phyloP scores from a whole-genome alignment of 768 basidiomycete genomes.

The Gautieria morchelliformis region DNA sequence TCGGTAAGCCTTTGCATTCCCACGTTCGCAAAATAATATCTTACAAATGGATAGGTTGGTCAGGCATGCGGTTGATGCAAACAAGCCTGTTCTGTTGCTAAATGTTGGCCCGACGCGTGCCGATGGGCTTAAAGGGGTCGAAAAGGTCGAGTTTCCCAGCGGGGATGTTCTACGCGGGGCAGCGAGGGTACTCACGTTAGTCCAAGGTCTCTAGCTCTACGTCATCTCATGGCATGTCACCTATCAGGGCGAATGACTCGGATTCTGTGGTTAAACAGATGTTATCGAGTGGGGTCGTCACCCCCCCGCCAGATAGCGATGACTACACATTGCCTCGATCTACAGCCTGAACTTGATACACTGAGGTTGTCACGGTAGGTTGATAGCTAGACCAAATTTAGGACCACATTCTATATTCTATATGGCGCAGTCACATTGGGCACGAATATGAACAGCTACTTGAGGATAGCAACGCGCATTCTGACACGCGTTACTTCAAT shows the following conservation, averaged over 20 bases:
- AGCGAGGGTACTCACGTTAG: slow-evolving; percentile 52
- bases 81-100: slow-evolving; percentile 72
- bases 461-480: slow-evolving; percentile 9
- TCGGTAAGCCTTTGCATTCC: slow-evolving; percentile 35
- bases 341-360: not conserved
- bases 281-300: slow-evolving; percentile 8
- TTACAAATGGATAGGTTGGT: slow-evolving; percentile 44
- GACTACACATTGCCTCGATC: not conserved
- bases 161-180: slow-evolving; percentile 66
- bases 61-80: slow-evolving; percentile 64
- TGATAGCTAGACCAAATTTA: no score
- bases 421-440: no score
- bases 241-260: not conserved
- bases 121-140: slow-evolving; percentile 51
- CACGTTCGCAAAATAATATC: not conserved
- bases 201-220: slow-evolving; percentile 12
- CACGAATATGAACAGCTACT: slow-evolving; percentile 10
- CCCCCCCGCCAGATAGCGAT: not conserved
- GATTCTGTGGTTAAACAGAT: slow-evolving; percentile 1
- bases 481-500: slow-evolving; percentile 37
- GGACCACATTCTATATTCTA: no score
- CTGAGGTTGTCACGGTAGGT: not conserved
- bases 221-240: not conserved
- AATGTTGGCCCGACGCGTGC: slow-evolving; percentile 87
- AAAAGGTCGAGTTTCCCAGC: slow-evolving; percentile 71